These are phyloP conservation scores for Plasmopara viticola DNA, from an alignment of 352 stramenopile genomes.

Conservation along the genomic window DNA sequence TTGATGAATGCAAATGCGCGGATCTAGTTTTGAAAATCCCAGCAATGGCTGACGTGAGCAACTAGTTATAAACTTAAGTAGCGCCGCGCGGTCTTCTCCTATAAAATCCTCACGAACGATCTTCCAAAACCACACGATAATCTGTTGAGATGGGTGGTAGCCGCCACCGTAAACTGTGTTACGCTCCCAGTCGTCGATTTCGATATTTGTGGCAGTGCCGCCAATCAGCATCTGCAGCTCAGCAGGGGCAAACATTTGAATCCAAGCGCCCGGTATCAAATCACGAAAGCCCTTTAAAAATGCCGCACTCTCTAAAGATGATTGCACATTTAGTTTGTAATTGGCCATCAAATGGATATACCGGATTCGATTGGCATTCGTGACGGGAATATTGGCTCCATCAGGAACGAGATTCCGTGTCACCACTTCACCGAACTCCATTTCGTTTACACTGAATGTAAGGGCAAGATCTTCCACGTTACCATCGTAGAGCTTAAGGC, in stretches of 20 bases:
- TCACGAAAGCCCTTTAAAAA: slow-evolving; percentile 72
- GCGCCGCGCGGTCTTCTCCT: slow-evolving; percentile 74
- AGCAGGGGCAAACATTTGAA: slow-evolving; percentile 79
- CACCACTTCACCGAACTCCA: slow-evolving; percentile 62
- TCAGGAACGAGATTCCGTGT: slow-evolving; percentile 76
- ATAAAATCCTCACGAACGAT: slow-evolving; percentile 69
- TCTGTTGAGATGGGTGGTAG: slow-evolving; percentile 83
- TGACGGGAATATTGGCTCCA: slow-evolving; percentile 86
- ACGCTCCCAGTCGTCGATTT: slow-evolving; percentile 91
- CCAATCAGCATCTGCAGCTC: slow-evolving; percentile 94
- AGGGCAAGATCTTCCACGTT: slow-evolving; percentile 90
- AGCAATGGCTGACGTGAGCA: slow-evolving; percentile 89
- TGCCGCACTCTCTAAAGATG: slow-evolving; percentile 44
- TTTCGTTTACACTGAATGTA: slow-evolving; percentile 89
- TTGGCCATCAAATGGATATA: slow-evolving; percentile 97
- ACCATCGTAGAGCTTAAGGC: slow-evolving; percentile 92
- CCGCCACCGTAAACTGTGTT: slow-evolving; percentile 92
- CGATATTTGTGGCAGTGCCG: slow-evolving; percentile 88
- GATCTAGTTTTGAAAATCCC: slow-evolving; percentile 90
- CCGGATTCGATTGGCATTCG: slow-evolving; percentile 90
- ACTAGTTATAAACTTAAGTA: slow-evolving; percentile 96
- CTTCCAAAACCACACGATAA: slow-evolving; percentile 79
- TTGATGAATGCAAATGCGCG: slow-evolving; percentile 92
- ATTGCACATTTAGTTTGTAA: slow-evolving; percentile 93
- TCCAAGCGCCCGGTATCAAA: slow-evolving; percentile 67